These are phyloP conservation scores for Grosmannia huntii DNA, from an alignment of 2,329 filamentous ascomycete genomes.

Conservation along the genomic window DNA sequence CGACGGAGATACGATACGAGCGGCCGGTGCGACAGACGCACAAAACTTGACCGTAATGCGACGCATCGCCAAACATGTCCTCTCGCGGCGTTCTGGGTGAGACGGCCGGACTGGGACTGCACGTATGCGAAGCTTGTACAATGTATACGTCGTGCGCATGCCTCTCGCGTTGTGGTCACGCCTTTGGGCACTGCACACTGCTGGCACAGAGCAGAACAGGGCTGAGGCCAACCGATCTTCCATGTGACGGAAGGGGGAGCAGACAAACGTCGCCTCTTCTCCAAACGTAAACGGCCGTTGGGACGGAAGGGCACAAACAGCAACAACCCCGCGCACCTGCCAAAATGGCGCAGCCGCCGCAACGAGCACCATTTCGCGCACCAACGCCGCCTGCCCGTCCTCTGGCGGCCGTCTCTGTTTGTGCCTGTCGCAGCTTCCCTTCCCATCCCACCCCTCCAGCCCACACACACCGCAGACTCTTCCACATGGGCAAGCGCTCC, in stretches of 20 bases:
- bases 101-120: background rate
- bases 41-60: background rate
- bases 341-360: background rate
- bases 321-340: background rate
- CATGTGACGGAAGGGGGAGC: background rate
- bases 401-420: too few species aligned
- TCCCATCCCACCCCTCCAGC: background rate
- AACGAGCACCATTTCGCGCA: background rate
- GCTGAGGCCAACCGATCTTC: too few species aligned
- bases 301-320: background rate
- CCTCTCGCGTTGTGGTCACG: too few species aligned
- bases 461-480: background rate
- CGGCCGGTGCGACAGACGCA: background rate
- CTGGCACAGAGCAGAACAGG: too few species aligned
- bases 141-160: too few species aligned
- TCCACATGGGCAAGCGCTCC: background rate
- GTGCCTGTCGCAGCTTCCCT: background rate
- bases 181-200: too few species aligned
- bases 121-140: too few species aligned
- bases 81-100: background rate
- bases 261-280: background rate
- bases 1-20: too few species aligned
- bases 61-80: background rate
- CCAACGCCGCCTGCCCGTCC: background rate
- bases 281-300: background rate